Base-by-base conservation (phyloP, 208 protist species). In the Acanthamoeba sp. region DNA sequence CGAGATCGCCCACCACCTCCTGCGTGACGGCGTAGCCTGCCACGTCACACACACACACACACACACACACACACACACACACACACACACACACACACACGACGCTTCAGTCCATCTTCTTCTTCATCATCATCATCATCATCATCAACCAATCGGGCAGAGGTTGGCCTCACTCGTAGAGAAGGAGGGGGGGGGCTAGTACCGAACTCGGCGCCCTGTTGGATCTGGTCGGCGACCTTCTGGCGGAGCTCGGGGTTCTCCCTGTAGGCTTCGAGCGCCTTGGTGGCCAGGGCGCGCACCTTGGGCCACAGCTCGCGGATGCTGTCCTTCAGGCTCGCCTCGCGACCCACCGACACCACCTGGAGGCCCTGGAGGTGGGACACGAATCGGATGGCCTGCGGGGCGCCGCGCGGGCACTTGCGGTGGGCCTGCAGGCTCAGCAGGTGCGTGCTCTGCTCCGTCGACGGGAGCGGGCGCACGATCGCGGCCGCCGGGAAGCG, bases 331-430 rank as follows among this genome's bases (percentile, higher is more conserved):
- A 76, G 16, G 34, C 36, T 34, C 5, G 66, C 66, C 36, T 34
- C 34, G 18, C 36, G 29, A 40, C 66, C 66, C 66, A 76, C 66
- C 36, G 66, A 42, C 66, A 76, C 50, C 50, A 57, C 36, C 66
- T 76, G 66, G 18, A 76, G 29, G 66, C 66, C 66, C 66, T 76
- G 66, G 12, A 76, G 34, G 66, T 40, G 66, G 36, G 66, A 42
- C 34, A 42, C 36, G 36, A 76, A 76, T 3, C 36, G 66, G 27
- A 40, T 76, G 27, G 36, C 36, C 34, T 76, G 66, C 7, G 12
- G 34, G 24, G 34, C 66, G 27, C 34, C 66, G 34, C 9, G 6
- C 66, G 29, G 34, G 66, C 66, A 40, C 66, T 76, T 76, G 66
- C 66, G 66, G 29, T 76, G 66, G 9, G 34, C 29, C 66, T 76